Base-by-base conservation (phyloP, 495 filamentous ascomycete species). In the Extremus antarcticus region DNA sequence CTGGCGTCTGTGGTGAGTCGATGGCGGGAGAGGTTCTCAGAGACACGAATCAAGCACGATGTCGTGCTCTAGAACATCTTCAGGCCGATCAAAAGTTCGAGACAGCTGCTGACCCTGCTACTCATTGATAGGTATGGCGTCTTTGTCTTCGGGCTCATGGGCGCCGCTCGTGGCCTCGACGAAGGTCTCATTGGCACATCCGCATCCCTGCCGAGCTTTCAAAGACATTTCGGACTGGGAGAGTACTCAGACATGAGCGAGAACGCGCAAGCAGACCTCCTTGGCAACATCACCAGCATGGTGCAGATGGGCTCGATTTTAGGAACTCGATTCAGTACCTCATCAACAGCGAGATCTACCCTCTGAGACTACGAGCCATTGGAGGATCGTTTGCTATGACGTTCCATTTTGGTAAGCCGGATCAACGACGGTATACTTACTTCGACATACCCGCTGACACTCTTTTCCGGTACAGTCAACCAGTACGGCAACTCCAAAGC, bases 261-360 rank as follows among this genome's bases (percentile, higher is more conserved):
- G 23, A 48, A 57, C 10, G 58, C 43, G 17, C 54, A 66, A 47
- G 71, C 74, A 3, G 71, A 73, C 50, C 67, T 73, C 11, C 70
- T 71, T 25, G 70, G 71, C 16, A 75, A 76, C 49, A 76, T 86
- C 50, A 85, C 54, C 21, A 85, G 83, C 38, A 84, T 80, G 1
- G 69, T 89, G 8, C 80, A 83, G 62, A 78, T 76, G 8, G 81
- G 81, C 24, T 81, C 78, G 59, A 35, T 13, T 35, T 35, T 13
- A 7, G n/a, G 41, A 45, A 45, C n/a, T 45, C 41, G 7, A 43
- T 51, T 21, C 35, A 86, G 61, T 90, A 87, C 55, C 75, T 90
- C 1, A 73, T 88, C 47, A 86, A 83, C 21, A 80, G 83, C 0
- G 86, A 90, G 63, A 75, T 90, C 29, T 90, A 85, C 68, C 85